Evolutionary conservation across 176 grass and related monocot genomes (phyloP).

Genomic region (Lolium rigidum): DNA sequence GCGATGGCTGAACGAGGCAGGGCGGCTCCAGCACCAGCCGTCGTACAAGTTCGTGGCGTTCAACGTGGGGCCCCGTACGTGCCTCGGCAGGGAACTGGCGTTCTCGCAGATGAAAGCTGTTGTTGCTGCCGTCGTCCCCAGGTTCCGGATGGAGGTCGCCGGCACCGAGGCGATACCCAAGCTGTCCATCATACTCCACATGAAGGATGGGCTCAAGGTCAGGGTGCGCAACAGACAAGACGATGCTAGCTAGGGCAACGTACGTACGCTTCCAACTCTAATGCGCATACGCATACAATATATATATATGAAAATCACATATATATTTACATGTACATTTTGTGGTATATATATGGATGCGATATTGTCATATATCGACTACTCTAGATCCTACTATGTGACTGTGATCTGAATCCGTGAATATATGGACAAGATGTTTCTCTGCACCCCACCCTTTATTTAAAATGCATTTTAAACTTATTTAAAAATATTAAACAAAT

Average conservation of each 20-base stretch:
- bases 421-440: no score
- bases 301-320: no score
- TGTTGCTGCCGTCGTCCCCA: conserved; percentile 48
- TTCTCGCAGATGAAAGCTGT: conserved; percentile 77
- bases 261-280: neutral
- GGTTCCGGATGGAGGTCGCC: conserved; percentile 57
- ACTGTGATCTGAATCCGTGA: no score
- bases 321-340: no score
- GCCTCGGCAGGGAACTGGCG: conserved; percentile 69
- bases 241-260: neutral
- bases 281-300: neutral
- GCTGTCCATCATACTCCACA: conserved; percentile 78
- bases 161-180: conserved; percentile 50
- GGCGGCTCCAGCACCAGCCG: conserved; percentile 62
- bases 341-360: no score
- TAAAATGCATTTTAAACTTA: no score
- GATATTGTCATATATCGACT: no score
- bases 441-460: no score
- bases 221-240: conserved; percentile 40
- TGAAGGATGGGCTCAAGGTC: conserved; percentile 74
- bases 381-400: no score
- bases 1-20: conserved; percentile 66
- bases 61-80: conserved; percentile 77
- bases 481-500: no score
- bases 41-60: conserved; percentile 84